Percentiles rank a stretch among this genome's conserved stretches.
Conservation (phyloP, 2,329 filamentous ascomycete genomes). For the Scedosporium boydii region DNA sequence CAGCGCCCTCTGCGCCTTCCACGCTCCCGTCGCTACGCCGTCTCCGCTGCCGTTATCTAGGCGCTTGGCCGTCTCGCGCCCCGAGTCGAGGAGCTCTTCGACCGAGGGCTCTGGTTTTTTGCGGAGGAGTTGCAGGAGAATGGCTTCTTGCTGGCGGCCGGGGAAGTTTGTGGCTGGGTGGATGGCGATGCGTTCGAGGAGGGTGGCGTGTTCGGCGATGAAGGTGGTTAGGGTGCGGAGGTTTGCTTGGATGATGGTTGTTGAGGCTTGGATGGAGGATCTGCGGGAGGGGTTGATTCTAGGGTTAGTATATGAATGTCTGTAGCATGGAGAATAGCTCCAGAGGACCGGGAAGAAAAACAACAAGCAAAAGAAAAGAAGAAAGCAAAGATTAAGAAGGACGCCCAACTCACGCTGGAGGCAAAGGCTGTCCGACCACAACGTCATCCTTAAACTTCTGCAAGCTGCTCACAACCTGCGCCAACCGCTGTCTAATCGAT, state of each 20-base stretch:
- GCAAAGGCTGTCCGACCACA: constrained; percentile 53
- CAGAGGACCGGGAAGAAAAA: too few species aligned
- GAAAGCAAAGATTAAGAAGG: background rate
- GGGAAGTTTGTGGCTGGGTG: constrained; percentile 71
- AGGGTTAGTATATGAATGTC: constrained; percentile 4
- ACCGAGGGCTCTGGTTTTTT: constrained; percentile 77
- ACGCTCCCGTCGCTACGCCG: constrained; percentile 12
- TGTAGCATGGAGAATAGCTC: background rate
- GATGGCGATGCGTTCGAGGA: constrained; percentile 61
- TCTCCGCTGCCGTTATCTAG: constrained; percentile 15
- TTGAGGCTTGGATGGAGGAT: constrained; percentile 61
- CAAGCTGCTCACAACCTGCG: constrained; percentile 60
- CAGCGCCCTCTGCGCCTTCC: constrained; percentile 37
- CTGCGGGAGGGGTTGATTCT: constrained; percentile 27
- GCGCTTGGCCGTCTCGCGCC: constrained; percentile 36
- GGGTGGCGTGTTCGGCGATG: constrained; percentile 53
- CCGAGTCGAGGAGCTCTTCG: constrained; percentile 61
- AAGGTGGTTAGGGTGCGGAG: constrained; percentile 57
- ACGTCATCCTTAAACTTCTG: constrained; percentile 53
- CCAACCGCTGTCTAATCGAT: constrained; percentile 57
- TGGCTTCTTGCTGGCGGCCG: constrained; percentile 54
- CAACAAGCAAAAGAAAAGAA: too few species aligned
- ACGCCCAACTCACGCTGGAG: constrained; percentile 45
- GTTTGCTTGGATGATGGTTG: constrained; percentile 61
- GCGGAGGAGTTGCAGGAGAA: constrained; percentile 62